Conservation (phyloP, 768 basidiomycete genomes). For the Phallus indusiatus region DNA sequence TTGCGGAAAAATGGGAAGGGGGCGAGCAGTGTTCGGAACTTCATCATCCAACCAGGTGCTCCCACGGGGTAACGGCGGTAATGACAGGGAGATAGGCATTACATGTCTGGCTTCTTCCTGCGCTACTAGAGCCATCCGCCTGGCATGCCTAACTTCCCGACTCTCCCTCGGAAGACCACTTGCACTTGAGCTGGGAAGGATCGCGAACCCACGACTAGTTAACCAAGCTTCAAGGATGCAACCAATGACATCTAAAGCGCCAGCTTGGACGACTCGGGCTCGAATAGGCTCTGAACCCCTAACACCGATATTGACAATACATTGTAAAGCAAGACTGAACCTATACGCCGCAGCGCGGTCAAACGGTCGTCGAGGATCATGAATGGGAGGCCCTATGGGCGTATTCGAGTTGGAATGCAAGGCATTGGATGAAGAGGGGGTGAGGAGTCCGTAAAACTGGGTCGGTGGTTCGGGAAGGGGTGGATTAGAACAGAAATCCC, state of each 20-base stretch:
- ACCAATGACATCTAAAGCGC: slow-evolving; percentile 87
- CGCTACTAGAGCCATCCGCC: slow-evolving; percentile 39
- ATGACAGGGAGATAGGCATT: background rate
- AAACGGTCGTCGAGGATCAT: slow-evolving; percentile 24
- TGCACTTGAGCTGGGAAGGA: slow-evolving; percentile 70
- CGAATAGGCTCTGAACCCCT: slow-evolving; percentile 89
- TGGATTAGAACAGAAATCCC: slow-evolving; percentile 77
- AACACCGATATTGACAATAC: slow-evolving; percentile 94
- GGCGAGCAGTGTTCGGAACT: background rate
- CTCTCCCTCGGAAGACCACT: slow-evolving; percentile 68
- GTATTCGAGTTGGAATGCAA: slow-evolving; percentile 2
- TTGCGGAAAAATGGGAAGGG: background rate
- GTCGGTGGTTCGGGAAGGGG: slow-evolving; percentile 74
- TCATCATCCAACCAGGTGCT: background rate
- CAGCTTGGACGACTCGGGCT: slow-evolving; percentile 87
- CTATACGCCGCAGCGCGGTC: slow-evolving; percentile 83
- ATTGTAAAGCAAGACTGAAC: slow-evolving; percentile 92
- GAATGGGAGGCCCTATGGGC: slow-evolving; percentile 31
- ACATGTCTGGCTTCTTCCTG: background rate
- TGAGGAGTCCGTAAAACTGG: slow-evolving; percentile 66
- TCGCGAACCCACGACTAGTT: slow-evolving; percentile 77
- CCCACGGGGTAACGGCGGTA: background rate
- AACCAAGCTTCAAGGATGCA: slow-evolving; percentile 92
- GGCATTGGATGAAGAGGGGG: slow-evolving; percentile 27
- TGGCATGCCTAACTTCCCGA: slow-evolving; percentile 58